Evolutionary conservation across 306 rosid genomes (phyloP).

Genomic region (Argentina anserina): DNA sequence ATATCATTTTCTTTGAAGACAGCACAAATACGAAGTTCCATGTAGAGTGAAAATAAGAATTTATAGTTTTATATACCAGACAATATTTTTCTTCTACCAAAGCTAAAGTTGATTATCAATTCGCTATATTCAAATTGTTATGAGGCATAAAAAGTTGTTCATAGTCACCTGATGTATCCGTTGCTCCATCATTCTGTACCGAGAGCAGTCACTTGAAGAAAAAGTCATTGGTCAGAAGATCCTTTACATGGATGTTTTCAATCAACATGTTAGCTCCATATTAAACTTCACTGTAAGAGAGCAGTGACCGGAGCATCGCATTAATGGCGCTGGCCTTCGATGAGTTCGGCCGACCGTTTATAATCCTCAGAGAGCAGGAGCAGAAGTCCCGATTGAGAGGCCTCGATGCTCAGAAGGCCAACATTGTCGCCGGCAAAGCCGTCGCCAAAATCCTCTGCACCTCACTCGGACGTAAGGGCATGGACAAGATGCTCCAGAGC

Average conservation of each 20-base stretch:
- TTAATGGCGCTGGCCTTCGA: conserved; percentile 94
- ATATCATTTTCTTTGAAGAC: neutral
- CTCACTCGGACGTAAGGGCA: conserved; percentile 98
- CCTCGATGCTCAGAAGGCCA: conserved; percentile 93
- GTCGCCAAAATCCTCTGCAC: conserved; percentile 90
- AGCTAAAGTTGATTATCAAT: neutral
- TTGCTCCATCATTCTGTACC: conserved; percentile 2
- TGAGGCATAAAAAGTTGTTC: neutral
- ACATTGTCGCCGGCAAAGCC: conserved; percentile 81
- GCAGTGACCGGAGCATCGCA: neutral
- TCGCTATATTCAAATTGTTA: conserved; percentile 8
- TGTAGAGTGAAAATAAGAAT: neutral
- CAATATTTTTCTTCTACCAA: neutral
- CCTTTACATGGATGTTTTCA: conserved; percentile 6
- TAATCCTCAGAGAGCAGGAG: conserved; percentile 77
- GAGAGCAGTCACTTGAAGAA: neutral
- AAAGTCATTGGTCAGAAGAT: neutral
- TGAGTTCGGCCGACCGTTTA: conserved; percentile 89
- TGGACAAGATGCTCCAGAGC: conserved; percentile 98
- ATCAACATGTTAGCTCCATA: conserved; percentile 1
- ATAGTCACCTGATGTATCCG: neutral
- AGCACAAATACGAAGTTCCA: neutral
- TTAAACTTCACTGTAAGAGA: neutral
- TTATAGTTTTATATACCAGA: neutral
- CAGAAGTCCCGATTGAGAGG: conserved; percentile 75